Conservation (phyloP, 768 basidiomycete species). For the Mycena venus region DNA sequence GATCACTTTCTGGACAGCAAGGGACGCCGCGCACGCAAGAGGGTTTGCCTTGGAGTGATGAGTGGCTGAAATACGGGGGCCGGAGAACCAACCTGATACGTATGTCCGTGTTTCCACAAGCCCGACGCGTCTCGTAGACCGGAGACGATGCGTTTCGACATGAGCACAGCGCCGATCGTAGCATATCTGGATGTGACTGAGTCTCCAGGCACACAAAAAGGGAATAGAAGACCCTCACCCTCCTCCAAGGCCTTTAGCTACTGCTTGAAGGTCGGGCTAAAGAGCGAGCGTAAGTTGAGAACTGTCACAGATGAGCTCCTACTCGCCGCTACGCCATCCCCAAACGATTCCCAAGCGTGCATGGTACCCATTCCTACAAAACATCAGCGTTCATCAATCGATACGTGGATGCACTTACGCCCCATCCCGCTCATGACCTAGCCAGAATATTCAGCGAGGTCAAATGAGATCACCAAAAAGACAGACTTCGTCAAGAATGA, state of each 20-base stretch:
- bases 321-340: slow-evolving; percentile 73
- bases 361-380: slow-evolving; percentile 86
- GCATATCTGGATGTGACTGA: slow-evolving; percentile 67
- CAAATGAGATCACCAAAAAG: neutral
- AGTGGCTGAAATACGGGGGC: neutral
- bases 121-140: slow-evolving; percentile 79
- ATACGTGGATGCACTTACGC: slow-evolving; percentile 60
- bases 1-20: slow-evolving; percentile 86
- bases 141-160: slow-evolving; percentile 78
- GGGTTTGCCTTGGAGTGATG: slow-evolving; percentile 69
- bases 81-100: slow-evolving; percentile 71
- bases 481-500: slow-evolving; percentile 86
- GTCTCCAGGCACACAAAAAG: neutral
- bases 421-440: slow-evolving; percentile 93
- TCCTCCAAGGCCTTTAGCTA: slow-evolving; percentile 92
- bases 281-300: slow-evolving; percentile 3
- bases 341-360: slow-evolving; percentile 89
- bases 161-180: slow-evolving; percentile 84
- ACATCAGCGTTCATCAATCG: neutral
- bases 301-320: neutral
- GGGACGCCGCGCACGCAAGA: slow-evolving; percentile 80
- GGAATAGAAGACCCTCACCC: slow-evolving; percentile 64
- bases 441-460: neutral
- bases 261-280: slow-evolving; percentile 87
- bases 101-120: slow-evolving; percentile 88